phyloP scores from a whole-genome alignment of 1,139 yeast genomes.

The Pneumocystis carinii region DNA sequence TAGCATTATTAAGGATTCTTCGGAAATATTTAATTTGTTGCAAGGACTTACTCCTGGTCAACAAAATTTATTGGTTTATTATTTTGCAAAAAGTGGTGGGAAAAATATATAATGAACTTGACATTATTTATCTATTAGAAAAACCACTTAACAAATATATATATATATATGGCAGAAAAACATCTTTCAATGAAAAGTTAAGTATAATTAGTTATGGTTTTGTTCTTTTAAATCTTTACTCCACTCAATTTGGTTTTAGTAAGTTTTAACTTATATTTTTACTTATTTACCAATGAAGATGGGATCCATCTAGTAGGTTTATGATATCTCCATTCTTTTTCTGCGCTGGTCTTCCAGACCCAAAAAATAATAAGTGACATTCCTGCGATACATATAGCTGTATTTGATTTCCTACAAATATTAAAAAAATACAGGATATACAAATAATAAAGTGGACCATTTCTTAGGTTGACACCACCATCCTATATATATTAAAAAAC shows the following conservation, averaged over 20 bases:
- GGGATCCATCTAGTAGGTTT: conserved; percentile 4
- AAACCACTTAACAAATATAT: background rate
- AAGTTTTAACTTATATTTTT: background rate
- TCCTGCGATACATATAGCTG: conserved; percentile 3
- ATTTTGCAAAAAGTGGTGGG: conserved; percentile 6
- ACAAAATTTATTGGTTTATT: conserved; percentile 10
- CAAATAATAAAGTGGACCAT: conserved; percentile 20
- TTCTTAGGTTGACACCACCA: conserved; percentile 33
- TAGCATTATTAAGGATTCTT: conserved; percentile 6
- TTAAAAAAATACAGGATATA: background rate
- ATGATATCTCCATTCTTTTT: conserved; percentile 7
- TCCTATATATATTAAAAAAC: conserved; percentile 17
- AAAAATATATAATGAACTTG: background rate
- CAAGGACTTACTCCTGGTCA: conserved; percentile 7
- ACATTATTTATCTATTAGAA: background rate
- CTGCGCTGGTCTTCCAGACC: conserved; percentile 6
- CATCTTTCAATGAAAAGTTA: background rate
- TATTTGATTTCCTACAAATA: background rate
- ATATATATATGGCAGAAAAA: background rate
- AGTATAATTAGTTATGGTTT: background rate
- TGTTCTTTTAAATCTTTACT: background rate
- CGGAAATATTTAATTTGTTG: conserved; percentile 3
- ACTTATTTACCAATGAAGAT: background rate
- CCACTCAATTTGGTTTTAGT: background rate
- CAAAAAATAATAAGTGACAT: conserved; percentile 5